phyloP scores from a whole-genome alignment of 1,284 basidiomycete genomes.

The Ceratorhiza oryzae-sativae region DNA sequence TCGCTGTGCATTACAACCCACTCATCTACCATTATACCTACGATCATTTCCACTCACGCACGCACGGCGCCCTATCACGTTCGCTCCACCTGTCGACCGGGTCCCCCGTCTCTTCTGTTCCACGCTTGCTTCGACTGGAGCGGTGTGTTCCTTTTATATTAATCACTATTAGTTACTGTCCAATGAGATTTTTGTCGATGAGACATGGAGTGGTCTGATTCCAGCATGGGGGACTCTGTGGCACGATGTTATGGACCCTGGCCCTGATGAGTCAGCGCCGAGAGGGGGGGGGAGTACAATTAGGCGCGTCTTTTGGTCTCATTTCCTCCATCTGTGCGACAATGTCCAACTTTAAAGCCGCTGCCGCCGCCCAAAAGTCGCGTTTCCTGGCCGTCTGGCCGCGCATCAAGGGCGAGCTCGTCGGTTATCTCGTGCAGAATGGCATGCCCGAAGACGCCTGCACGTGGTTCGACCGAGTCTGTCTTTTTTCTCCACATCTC shows the following conservation, averaged over 20 bases:
- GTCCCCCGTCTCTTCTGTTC: constrained; percentile 6
- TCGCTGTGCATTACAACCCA: constrained; percentile 33
- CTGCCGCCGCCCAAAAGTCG: constrained; percentile 45
- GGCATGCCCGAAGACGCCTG: constrained; percentile 84
- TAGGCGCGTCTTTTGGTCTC: background rate
- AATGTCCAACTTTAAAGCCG: constrained; percentile 40
- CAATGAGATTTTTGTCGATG: constrained; percentile 1
- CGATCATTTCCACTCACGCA: constrained; percentile 35
- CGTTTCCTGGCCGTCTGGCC: constrained; percentile 60
- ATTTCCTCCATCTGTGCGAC: background rate
- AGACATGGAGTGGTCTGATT: constrained; percentile 5
- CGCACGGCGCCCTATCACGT: background rate
- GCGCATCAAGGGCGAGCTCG: constrained; percentile 59
- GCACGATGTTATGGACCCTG: background rate
- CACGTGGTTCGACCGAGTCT: constrained; percentile 79
- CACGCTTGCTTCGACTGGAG: background rate
- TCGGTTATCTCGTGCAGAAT: constrained; percentile 69
- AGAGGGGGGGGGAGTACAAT: background rate
- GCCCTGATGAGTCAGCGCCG: background rate
- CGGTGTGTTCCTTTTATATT: constrained; percentile 11
- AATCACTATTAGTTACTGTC: constrained; percentile 3
- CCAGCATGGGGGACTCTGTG: background rate
- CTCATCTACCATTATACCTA: constrained; percentile 33
- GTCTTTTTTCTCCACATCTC: constrained; percentile 2
- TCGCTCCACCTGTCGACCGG: constrained; percentile 38